A percentile compares a stretch with the other conserved stretches of the same genome.
Conservation (phyloP, 371 early-diverging fungal species). For the Rhizopus sp. region DNA sequence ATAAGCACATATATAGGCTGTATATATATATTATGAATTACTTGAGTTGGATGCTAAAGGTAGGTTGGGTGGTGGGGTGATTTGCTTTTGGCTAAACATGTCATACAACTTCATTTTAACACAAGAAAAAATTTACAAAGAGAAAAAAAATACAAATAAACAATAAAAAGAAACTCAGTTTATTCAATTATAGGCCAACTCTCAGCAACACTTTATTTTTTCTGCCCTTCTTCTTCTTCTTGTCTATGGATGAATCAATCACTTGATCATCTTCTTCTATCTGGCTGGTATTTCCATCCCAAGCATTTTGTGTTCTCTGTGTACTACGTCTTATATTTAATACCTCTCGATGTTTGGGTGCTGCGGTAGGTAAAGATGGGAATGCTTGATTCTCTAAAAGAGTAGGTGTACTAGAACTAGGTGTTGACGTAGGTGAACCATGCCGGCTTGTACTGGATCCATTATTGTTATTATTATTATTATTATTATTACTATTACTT, state of each 20-base stretch:
- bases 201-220: conserved; percentile 63
- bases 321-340: conserved; percentile 33
- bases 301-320: conserved; percentile 31
- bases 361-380: conserved; percentile 27
- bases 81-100: conserved; percentile 33
- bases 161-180: conserved; percentile 1
- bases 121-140: conserved; percentile 5
- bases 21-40: background rate
- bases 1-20: background rate
- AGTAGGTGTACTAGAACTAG: too few relatives aligned
- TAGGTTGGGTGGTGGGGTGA: conserved; percentile 19
- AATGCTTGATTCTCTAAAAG: too few relatives aligned
- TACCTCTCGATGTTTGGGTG: conserved; percentile 34
- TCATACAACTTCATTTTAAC: conserved; percentile 29
- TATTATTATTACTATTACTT: too few relatives aligned
- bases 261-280: conserved; percentile 16
- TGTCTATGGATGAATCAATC: conserved; percentile 3
- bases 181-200: conserved; percentile 48
- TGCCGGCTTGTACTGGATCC: conserved; percentile 14
- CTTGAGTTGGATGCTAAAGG: background rate
- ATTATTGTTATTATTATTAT: conserved; percentile 28
- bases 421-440: too few relatives aligned
- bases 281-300: conserved; percentile 20
- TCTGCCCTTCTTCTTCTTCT: conserved; percentile 58
- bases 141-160: background rate